These are phyloP conservation scores for Citrullus mucosospermus DNA, from an alignment of 306 rosid genomes.

Conservation along the genomic window DNA sequence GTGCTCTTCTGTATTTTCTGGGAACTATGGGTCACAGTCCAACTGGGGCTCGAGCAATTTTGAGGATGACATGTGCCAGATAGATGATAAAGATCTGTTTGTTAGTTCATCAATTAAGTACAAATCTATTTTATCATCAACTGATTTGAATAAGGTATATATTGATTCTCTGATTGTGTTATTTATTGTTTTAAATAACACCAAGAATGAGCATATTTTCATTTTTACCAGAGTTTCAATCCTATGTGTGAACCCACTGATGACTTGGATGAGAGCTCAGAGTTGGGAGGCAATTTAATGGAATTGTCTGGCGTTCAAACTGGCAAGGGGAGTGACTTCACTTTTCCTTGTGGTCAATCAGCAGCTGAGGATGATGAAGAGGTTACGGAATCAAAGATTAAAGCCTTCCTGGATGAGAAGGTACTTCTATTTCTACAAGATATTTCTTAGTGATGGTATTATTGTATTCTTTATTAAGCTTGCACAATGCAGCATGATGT, in stretches of 20 bases:
- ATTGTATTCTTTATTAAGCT: slow-evolving; percentile 4
- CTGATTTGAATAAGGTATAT: slow-evolving; percentile 48
- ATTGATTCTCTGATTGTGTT: slow-evolving; percentile 8
- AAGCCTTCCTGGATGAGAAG: slow-evolving; percentile 81
- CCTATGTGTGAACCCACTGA: slow-evolving; percentile 66
- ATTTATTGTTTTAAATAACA: slow-evolving; percentile 8
- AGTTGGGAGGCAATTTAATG: slow-evolving; percentile 30
- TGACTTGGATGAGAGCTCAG: slow-evolving; percentile 42
- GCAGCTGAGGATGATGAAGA: slow-evolving; percentile 77
- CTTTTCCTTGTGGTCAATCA: slow-evolving; percentile 45
- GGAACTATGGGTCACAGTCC: slow-evolving; percentile 29
- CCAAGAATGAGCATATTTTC: not conserved
- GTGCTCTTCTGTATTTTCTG: slow-evolving; percentile 38
- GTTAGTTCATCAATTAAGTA: slow-evolving; percentile 40
- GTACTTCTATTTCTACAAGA: slow-evolving; percentile 17
- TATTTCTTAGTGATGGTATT: slow-evolving; percentile 1
- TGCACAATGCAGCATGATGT: not conserved
- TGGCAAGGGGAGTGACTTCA: slow-evolving; percentile 25
- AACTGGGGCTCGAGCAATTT: slow-evolving; percentile 32
- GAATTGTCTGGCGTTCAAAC: slow-evolving; percentile 33
- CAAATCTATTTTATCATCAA: slow-evolving; percentile 26
- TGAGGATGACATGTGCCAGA: slow-evolving; percentile 71
- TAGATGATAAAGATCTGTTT: slow-evolving; percentile 48
- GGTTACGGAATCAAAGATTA: slow-evolving; percentile 73
- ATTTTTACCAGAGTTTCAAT: slow-evolving; percentile 62